Evolutionary conservation across 768 basidiomycete genomes (phyloP).

Genomic region (Roridomyces roridus): DNA sequence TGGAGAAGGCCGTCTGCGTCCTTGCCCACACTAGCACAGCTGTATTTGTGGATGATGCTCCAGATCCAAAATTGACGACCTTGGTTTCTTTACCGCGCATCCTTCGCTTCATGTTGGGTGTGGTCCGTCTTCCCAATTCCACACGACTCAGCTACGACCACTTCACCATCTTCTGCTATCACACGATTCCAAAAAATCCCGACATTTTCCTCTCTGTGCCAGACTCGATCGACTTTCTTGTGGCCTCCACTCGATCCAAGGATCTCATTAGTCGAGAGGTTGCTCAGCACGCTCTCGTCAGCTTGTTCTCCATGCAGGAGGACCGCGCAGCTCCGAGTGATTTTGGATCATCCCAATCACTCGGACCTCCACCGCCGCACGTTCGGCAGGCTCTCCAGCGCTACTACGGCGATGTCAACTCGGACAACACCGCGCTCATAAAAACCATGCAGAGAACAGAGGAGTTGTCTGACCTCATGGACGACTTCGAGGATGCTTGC

Average conservation of each 20-base stretch:
- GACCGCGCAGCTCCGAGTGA: no score
- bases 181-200: neutral
- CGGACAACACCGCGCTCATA: no score
- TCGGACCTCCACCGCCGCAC: no score
- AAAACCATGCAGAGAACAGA: no score
- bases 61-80: neutral
- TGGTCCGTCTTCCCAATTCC: neutral
- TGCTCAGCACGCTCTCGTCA: neutral
- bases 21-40: neutral
- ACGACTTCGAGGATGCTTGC: no score
- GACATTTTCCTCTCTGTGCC: neutral
- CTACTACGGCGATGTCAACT: no score
- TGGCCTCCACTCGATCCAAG: neutral
- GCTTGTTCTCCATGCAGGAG: no score
- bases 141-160: neutral
- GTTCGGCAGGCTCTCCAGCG: no score
- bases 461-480: no score
- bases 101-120: neutral
- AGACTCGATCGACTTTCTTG: constrained; percentile 1
- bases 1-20: constrained; percentile 1
- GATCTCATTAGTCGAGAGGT: neutral
- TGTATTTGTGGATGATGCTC: neutral
- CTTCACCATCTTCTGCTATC: neutral
- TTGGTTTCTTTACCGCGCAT: neutral
- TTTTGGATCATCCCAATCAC: no score